These are phyloP conservation scores for Pseudogymnoascus sp. DNA, from an alignment of 2,329 filamentous ascomycete genomes.

Conservation along the genomic window DNA sequence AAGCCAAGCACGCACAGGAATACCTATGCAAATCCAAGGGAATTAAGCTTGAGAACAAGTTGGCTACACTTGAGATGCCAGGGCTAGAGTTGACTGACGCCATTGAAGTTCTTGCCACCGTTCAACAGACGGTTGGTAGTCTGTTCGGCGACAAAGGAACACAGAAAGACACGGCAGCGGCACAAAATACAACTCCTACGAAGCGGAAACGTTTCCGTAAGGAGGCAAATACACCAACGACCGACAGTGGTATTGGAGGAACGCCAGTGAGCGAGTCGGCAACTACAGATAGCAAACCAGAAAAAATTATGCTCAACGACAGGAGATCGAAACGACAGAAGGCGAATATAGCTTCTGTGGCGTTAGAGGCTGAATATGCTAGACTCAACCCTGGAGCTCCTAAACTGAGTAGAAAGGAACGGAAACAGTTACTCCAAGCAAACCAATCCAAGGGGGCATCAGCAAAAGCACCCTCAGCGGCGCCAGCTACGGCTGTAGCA, in stretches of 20 bases:
- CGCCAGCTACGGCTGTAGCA: neutral
- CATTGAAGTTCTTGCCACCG: neutral
- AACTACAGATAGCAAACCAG: neutral
- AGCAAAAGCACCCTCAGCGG: neutral
- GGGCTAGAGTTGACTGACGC: neutral
- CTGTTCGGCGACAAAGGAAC: neutral
- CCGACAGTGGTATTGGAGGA: neutral
- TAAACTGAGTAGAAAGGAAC: neutral
- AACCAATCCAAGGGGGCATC: neutral
- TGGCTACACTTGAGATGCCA: neutral
- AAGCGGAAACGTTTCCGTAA: conserved; percentile 1
- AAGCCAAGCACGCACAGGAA: neutral
- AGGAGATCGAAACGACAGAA: neutral
- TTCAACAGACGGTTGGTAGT: conserved; percentile 1
- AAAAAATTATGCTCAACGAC: neutral
- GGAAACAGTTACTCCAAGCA: neutral
- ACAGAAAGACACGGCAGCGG: neutral
- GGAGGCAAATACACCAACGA: neutral
- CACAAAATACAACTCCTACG: neutral
- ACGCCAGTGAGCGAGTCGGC: neutral
- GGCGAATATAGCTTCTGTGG: neutral
- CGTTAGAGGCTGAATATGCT: neutral
- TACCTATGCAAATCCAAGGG: neutral
- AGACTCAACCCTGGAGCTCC: neutral
- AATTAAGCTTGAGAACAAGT: neutral